Conservation (phyloP, 148 eudicot genomes). For the Rhododendron kiyosumense region DNA sequence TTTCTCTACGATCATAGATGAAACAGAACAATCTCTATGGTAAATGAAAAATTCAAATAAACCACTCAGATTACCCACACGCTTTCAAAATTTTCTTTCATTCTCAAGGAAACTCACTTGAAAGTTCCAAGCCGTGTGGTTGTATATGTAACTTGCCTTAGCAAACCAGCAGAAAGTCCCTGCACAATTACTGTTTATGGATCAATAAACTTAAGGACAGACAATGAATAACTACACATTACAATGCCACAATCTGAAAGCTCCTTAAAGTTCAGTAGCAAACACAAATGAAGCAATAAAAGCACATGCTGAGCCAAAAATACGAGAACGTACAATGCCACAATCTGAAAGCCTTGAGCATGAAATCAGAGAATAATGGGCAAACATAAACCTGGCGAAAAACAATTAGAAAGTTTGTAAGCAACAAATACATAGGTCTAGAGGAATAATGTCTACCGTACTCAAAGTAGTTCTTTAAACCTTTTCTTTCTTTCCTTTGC, state of each 20-base stretch:
- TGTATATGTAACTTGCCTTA: constrained; percentile 62
- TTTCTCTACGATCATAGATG: neutral
- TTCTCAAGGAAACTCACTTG: constrained; percentile 26
- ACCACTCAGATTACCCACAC: neutral
- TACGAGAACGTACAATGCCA: neutral
- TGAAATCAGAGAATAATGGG: neutral
- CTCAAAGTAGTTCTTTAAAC: neutral
- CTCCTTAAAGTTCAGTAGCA: neutral
- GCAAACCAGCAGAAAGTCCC: constrained; percentile 53
- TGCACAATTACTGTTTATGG: constrained; percentile 8
- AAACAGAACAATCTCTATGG: neutral
- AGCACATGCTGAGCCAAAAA: neutral
- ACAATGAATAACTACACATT: neutral
- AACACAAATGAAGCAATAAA: neutral
- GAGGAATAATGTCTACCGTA: neutral
- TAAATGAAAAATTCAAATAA: neutral
- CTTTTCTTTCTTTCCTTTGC: neutral
- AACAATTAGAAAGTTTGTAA: neutral
- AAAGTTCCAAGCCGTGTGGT: constrained; percentile 58
- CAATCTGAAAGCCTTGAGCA: neutral
- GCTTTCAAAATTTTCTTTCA: neutral
- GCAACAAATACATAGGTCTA: neutral
- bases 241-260: neutral
- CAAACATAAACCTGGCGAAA: neutral
- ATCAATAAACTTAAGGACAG: neutral